These are phyloP conservation scores for Helminthosporium solani DNA, from an alignment of 2,329 filamentous ascomycete genomes.

Conservation along the genomic window DNA sequence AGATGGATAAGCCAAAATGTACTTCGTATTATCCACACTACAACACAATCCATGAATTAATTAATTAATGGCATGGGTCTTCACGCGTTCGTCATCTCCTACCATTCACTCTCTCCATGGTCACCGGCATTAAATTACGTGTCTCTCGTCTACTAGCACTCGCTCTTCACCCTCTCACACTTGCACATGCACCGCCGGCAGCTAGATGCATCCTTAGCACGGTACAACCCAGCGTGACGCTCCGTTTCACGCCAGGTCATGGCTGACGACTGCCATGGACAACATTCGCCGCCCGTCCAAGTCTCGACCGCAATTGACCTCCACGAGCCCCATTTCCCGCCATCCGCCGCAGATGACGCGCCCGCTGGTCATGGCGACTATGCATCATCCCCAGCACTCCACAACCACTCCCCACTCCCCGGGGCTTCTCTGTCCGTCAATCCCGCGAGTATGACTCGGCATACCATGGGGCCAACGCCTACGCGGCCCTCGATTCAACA, in stretches of 20 bases:
- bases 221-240: neutral
- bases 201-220: neutral
- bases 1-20: no score
- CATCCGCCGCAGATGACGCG: neutral
- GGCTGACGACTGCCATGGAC: constrained; percentile 16
- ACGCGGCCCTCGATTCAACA: constrained; percentile 23
- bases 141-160: neutral
- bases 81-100: no score
- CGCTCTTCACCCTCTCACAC: no score
- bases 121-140: no score
- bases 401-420: neutral
- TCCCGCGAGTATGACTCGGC: neutral
- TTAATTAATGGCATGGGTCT: no score
- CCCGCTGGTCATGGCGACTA: neutral
- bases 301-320: constrained; percentile 23
- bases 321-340: constrained; percentile 25
- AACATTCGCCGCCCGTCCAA: constrained; percentile 6
- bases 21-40: no score
- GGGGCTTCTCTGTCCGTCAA: neutral
- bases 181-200: neutral
- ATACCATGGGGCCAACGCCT: neutral
- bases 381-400: neutral
- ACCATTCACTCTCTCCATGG: no score
- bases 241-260: constrained; percentile 10
- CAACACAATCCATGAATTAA: no score